Base-by-base conservation (phyloP, 2,329 filamentous ascomycete genomes). In the Arthrobotrys sinensis region DNA sequence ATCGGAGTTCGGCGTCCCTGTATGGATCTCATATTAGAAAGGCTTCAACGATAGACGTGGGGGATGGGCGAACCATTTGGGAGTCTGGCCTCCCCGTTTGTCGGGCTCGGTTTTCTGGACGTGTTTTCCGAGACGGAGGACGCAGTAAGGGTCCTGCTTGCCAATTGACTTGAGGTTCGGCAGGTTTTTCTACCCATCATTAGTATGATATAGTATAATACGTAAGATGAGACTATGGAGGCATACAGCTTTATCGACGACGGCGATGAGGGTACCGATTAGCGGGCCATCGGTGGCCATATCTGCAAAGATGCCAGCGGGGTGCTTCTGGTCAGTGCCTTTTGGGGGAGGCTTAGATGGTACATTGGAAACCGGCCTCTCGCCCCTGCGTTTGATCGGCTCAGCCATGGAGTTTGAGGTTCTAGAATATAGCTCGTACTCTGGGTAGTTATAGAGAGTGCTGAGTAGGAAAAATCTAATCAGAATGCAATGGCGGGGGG, bases 121-220 rank as follows among this genome's bases (percentile, higher is more conserved):
- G 85, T 98, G 94, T 85, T 99, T 99, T 38, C 95, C 96, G 53
- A 99, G 86, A 67, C 96, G 89, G 36, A 94, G 94, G 43, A 96
- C 96, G 85, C 94, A 97, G 85, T 98, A 99, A 0, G 96, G 95
- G 84, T 98, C 94, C 86, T 99, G 96, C 86, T 99, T 99, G 70
- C 96, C 96, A 87, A 99, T 97, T 4, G 94, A 96, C 87, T 97
- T 97, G 81, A 94, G 87, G 85, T 99, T 99, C 63, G 96, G 96
- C 81, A 99, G 86, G 84, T 99, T 99, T 89, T 97, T 98, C 81
- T 82, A 16, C 19, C 19, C 28, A 21, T 21, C 14, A 24, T 57
- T 21, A 57, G 32, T 21, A 12, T 16, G 2, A 34, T 16, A 2
- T 12, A 34, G 12, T 4, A 1, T 3, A 2, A 32, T 1, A 28